phyloP scores from a whole-genome alignment of 2,329 filamentous ascomycete genomes.

The Botrytis fabae region DNA sequence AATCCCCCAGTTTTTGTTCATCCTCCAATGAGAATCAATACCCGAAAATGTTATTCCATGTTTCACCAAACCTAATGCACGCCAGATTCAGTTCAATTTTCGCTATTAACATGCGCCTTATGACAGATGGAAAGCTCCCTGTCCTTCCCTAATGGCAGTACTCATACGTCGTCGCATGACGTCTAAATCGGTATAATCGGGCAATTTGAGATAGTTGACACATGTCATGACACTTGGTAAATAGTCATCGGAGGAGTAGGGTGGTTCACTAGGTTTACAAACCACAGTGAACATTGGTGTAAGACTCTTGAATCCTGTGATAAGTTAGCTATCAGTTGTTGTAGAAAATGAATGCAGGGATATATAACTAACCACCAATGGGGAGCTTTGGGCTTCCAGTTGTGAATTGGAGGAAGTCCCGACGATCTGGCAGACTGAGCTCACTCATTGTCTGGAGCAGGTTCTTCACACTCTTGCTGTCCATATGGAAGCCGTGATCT shows the following conservation, averaged over 20 bases:
- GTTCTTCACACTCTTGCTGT: conserved; percentile 93
- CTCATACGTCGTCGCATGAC: conserved; percentile 76
- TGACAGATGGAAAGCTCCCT: conserved; percentile 96
- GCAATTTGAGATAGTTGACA: conserved; percentile 97
- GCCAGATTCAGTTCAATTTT: conserved; percentile 23
- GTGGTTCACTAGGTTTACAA: conserved; percentile 95
- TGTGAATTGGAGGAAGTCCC: conserved; percentile 96
- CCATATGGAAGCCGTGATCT: conserved; percentile 97
- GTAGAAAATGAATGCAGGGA: background rate
- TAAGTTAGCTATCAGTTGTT: conserved; percentile 40
- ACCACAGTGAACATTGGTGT: conserved; percentile 99
- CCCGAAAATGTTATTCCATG: conserved; percentile 23
- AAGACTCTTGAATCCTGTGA: conserved; percentile 86
- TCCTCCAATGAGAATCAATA: conserved; percentile 28
- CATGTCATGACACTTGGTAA: conserved; percentile 99
- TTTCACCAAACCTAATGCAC: conserved; percentile 23
- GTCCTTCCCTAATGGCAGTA: conserved; percentile 89
- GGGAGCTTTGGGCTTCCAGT: conserved; percentile 97
- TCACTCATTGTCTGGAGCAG: conserved; percentile 94
- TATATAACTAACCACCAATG: conserved; percentile 76
- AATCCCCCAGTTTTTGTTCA: conserved; percentile 20
- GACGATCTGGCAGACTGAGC: conserved; percentile 69
- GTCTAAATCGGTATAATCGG: conserved; percentile 82
- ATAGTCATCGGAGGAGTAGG: conserved; percentile 93
- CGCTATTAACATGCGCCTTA: conserved; percentile 45